Evolutionary conservation across 2,329 filamentous ascomycete species (phyloP).

Genomic region (Apiospora pterosperma): DNA sequence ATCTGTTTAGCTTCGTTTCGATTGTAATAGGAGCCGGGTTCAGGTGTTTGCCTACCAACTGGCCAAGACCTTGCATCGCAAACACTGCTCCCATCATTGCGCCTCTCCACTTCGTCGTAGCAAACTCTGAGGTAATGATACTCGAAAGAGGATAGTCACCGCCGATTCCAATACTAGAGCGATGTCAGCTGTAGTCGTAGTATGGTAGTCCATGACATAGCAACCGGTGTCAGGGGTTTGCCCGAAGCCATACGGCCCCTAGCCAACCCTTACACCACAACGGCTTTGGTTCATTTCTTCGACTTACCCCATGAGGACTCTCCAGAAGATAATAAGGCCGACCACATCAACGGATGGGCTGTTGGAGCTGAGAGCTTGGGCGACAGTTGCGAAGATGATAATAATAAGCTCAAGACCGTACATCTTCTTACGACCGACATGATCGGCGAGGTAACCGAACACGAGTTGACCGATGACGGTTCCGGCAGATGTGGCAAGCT

Average conservation of each 20-base stretch:
- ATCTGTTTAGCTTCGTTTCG: neutral
- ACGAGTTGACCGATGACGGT: constrained; percentile 79
- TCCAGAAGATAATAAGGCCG: constrained; percentile 75
- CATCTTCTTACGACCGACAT: constrained; percentile 68
- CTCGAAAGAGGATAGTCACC: constrained; percentile 80
- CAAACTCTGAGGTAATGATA: constrained; percentile 85
- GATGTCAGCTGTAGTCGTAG: neutral
- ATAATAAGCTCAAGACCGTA: constrained; percentile 77
- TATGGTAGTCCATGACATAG: neutral
- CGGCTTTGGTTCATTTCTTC: neutral
- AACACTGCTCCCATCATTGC: constrained; percentile 88
- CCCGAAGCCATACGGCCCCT: neutral
- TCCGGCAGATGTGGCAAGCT: constrained; percentile 78
- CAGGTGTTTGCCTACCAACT: constrained; percentile 48
- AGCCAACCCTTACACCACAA: neutral
- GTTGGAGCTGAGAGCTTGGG: constrained; percentile 62
- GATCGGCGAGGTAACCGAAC: constrained; percentile 76
- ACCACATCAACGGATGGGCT: constrained; percentile 62
- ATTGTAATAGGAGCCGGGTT: neutral
- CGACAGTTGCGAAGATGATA: constrained; percentile 75
- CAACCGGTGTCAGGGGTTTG: neutral
- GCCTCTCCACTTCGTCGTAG: constrained; percentile 79
- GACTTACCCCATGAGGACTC: constrained; percentile 62
- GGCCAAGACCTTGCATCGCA: constrained; percentile 82
- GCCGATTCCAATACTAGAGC: constrained; percentile 56